Evolutionary conservation across 306 rosid species (phyloP), one percentile per base, ranked within the genome.

Genomic region (Styphnolobium japonicum): DNA sequence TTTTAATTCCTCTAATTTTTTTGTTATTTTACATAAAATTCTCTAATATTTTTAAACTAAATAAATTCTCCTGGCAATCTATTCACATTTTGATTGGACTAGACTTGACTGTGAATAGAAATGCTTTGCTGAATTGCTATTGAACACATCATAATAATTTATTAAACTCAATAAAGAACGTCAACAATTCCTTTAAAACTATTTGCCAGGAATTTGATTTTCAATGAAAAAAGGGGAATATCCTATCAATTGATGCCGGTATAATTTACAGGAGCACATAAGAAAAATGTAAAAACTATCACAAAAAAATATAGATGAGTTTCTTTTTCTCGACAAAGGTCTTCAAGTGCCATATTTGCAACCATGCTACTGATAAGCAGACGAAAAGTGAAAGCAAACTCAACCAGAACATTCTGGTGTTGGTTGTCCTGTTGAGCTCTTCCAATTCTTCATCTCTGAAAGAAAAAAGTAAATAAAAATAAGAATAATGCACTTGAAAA

Each of bases 261-360:
- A 64, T 78, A 80, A n/a, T 27, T 66, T 81, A 84, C 85, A 64
- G 4, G 51, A 56, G 31, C 10, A 58, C 3, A 29, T 10, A 12
- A 52, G 51, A 31, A 27, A 31, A 27, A 63, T 9, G 2, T 0
- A 5, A 2, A 3, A 62, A 71, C 15, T 12, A 7, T 0, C 6
- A 37, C 3, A 71, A 3, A 48, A 45, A n/a, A n/a, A n/a, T n/a
- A n/a, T 65, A 93, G 34, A 91, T 83, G 51, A 91, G 63, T 89
- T 92, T 93, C 86, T 88, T 92, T 53, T 90, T 93, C 85, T 81
- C 69, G 45, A 92, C 89, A 79, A 90, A 89, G 77, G 81, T 82
- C 88, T 90, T 93, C 83, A 93, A 73, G 77, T 90, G 91, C 94
- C 93, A 87, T 67, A 89, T 8, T 75, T 93, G 98, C 79, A 93